phyloP scores from a whole-genome alignment of 768 basidiomycete species.

The Stropharia rugosoannulata region DNA sequence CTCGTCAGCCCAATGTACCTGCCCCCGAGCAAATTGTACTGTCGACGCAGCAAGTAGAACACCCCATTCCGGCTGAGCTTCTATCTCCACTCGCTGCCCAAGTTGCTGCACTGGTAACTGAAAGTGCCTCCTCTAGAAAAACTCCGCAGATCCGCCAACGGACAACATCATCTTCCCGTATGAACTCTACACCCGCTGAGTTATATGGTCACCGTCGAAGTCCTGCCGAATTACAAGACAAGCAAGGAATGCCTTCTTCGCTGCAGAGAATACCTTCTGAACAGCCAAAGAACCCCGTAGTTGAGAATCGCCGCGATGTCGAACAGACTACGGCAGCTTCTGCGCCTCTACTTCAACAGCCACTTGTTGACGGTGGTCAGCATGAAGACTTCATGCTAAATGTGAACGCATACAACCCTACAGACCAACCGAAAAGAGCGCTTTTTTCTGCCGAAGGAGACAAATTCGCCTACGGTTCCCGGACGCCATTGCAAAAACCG shows the following conservation, averaged over 20 bases:
- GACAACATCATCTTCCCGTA: background rate
- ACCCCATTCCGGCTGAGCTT: constrained; percentile 33
- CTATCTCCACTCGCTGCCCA: constrained; percentile 21
- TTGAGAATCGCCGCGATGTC: too few relatives aligned
- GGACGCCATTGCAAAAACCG: background rate
- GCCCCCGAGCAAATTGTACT: too few relatives aligned
- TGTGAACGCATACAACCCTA: background rate
- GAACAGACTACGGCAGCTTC: too few relatives aligned
- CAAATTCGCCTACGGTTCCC: background rate
- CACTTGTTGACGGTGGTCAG: too few relatives aligned
- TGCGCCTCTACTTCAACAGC: too few relatives aligned
- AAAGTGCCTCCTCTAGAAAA: background rate
- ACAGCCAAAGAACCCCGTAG: too few relatives aligned
- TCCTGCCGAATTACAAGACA: background rate
- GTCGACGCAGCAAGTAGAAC: background rate
- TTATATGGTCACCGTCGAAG: too few relatives aligned
- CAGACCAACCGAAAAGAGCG: background rate
- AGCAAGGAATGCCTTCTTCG: background rate
- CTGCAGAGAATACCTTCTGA: background rate
- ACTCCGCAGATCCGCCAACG: too few relatives aligned
- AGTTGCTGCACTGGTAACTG: background rate
- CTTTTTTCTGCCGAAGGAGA: background rate
- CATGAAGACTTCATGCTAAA: too few relatives aligned
- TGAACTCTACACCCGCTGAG: background rate
- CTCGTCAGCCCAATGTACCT: too few relatives aligned